Percentiles rank a stretch among this genome's conserved stretches.
Conservation (phyloP, 2,329 filamentous ascomycete species). For the Colletotrichum sidae region DNA sequence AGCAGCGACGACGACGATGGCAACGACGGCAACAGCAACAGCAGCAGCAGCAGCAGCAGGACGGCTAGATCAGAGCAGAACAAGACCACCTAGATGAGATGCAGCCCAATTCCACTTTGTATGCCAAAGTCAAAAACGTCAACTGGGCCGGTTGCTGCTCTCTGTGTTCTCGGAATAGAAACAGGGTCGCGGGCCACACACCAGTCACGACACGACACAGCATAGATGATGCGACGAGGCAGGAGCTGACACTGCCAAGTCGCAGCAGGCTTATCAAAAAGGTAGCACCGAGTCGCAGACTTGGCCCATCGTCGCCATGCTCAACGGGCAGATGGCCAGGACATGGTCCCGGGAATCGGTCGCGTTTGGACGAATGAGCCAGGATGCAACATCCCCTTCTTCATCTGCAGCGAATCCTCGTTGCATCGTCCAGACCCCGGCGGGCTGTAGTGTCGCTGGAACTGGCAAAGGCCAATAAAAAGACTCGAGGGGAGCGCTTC, state of each 20-base stretch:
- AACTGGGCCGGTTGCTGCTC: neutral
- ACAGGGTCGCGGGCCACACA: slow-evolving; percentile 20
- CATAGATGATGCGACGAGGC: slow-evolving; percentile 18
- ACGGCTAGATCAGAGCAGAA: neutral
- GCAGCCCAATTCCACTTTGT: slow-evolving; percentile 20
- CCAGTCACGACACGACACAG: too few relatives aligned
- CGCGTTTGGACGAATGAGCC: slow-evolving; percentile 15
- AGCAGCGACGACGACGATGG: too few relatives aligned
- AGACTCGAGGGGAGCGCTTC: too few relatives aligned
- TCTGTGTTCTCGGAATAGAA: slow-evolving; percentile 30
- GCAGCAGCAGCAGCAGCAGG: slow-evolving; percentile 3
- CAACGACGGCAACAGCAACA: neutral
- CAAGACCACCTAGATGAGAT: slow-evolving; percentile 18
- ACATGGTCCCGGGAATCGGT: slow-evolving; percentile 27
- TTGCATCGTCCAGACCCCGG: too few relatives aligned
- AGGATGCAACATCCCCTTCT: neutral
- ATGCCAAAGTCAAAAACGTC: slow-evolving; percentile 27
- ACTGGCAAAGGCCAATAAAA: too few relatives aligned
- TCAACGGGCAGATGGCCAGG: slow-evolving; percentile 18
- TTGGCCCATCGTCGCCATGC: slow-evolving; percentile 33
- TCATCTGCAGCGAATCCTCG: neutral
- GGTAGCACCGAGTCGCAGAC: slow-evolving; percentile 36
- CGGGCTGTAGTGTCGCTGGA: too few relatives aligned
- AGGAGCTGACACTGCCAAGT: slow-evolving; percentile 37
- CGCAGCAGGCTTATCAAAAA: slow-evolving; percentile 30